Conservation (phyloP, 805 yeast genomes). For the Scheffersomyces spartinae region DNA sequence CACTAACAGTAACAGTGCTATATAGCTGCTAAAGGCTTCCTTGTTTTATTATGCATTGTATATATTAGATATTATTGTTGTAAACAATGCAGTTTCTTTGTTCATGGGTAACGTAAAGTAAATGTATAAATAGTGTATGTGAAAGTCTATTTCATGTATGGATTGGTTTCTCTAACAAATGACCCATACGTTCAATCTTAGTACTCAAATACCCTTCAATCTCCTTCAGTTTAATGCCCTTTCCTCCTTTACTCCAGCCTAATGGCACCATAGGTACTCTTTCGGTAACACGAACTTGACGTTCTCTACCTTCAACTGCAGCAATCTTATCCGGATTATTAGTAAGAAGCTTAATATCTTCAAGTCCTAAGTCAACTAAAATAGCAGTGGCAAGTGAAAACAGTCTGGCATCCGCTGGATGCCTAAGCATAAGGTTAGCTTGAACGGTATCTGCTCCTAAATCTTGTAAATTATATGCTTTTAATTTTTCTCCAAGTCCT, state of each 20-base stretch:
- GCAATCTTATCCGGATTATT: conserved; percentile 94
- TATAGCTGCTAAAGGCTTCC: too few relatives aligned
- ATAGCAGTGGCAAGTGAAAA: conserved; percentile 93
- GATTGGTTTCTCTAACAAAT: conserved; percentile 49
- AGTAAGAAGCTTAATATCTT: conserved; percentile 66
- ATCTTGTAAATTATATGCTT: conserved; percentile 94
- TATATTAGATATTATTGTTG: too few relatives aligned
- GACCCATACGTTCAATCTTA: conserved; percentile 96
- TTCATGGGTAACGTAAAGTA: too few relatives aligned
- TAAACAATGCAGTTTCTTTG: too few relatives aligned
- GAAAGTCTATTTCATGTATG: too few relatives aligned
- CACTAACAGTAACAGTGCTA: too few relatives aligned
- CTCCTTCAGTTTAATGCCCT: conserved; percentile 74
- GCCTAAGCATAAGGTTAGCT: conserved; percentile 84
- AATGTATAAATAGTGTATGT: too few relatives aligned
- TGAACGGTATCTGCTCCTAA: conserved; percentile 98
- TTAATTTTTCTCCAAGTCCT: conserved; percentile 94
- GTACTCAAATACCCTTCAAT: conserved; percentile 90
- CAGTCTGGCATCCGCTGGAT: conserved; percentile 96
- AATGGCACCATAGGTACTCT: conserved; percentile 96
- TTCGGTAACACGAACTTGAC: conserved; percentile 64
- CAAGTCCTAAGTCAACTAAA: conserved; percentile 66
- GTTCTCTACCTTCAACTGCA: conserved; percentile 84
- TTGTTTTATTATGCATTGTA: too few relatives aligned
- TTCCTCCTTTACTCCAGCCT: conserved; percentile 53